Evolutionary conservation across 345 rosid genomes (phyloP).

Genomic region (Eucalyptus regnans): DNA sequence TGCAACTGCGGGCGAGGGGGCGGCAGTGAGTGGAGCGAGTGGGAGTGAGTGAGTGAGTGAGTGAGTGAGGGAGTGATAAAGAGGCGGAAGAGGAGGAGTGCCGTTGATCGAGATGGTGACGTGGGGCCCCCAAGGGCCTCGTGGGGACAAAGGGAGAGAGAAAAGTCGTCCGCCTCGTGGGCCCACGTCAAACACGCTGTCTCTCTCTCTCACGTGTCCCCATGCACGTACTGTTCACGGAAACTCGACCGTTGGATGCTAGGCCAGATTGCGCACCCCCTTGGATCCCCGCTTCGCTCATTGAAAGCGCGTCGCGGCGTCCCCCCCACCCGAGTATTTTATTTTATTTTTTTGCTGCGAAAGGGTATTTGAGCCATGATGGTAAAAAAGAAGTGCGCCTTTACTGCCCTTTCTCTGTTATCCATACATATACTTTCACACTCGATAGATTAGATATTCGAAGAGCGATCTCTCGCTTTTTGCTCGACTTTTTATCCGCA

Average conservation of each 20-base stretch:
- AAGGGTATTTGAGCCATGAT: neutral
- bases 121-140: no score
- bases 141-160: neutral
- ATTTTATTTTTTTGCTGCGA: neutral
- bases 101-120: neutral
- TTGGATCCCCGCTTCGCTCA: neutral
- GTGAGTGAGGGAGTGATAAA: neutral
- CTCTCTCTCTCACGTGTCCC: neutral
- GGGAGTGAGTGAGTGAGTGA: neutral
- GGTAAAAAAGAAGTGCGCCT: neutral
- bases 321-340: no score
- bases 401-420: neutral
- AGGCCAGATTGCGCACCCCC: neutral
- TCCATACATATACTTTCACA: neutral
- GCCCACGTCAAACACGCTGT: neutral
- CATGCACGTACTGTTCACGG: neutral
- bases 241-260: neutral
- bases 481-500: neutral
- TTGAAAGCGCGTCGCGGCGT: neutral
- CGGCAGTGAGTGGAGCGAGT: neutral
- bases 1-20: neutral
- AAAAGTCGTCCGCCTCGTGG: neutral
- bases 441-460: neutral
- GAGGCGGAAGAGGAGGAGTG: neutral
- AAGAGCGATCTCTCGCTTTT: neutral